Evolutionary conservation across 352 stramenopile genomes (phyloP).

Genomic region (Phytophthora lateralis): DNA sequence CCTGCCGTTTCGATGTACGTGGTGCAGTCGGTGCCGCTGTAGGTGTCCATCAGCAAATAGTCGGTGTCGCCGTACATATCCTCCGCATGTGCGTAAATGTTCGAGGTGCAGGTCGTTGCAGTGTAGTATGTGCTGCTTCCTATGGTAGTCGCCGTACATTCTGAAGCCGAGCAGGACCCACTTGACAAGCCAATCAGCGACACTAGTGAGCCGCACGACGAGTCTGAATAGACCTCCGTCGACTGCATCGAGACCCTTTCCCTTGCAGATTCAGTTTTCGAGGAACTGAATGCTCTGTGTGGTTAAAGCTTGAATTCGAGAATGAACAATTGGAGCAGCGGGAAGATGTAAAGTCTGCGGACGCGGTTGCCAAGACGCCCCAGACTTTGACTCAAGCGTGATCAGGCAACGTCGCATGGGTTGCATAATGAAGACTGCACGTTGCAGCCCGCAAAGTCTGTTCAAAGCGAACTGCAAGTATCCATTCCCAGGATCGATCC

Average conservation of each 20-base stretch:
- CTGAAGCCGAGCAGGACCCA: conserved; percentile 9
- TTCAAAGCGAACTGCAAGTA: conserved; percentile 19
- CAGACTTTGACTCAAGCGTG: conserved; percentile 19
- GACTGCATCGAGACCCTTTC: conserved; percentile 22
- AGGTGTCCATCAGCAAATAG: conserved; percentile 36
- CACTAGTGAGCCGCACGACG: conserved; percentile 25
- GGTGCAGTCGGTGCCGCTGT: conserved; percentile 24
- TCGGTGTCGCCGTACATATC: conserved; percentile 21
- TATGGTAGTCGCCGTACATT: conserved; percentile 20
- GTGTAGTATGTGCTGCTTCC: conserved; percentile 31
- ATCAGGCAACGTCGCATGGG: conserved; percentile 30
- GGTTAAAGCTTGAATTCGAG: conserved; percentile 22
- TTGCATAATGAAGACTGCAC: conserved; percentile 29
- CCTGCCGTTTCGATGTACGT: conserved; percentile 29
- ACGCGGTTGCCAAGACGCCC: conserved; percentile 3
- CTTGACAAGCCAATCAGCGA: conserved; percentile 22
- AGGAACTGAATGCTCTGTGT: conserved; percentile 2
- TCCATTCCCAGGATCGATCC: conserved; percentile 29
- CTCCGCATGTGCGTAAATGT: conserved; percentile 22
- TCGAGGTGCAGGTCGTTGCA: conserved; percentile 23
- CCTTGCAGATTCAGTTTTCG: not conserved
- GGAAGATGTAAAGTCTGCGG: conserved; percentile 6
- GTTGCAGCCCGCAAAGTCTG: conserved; percentile 4
- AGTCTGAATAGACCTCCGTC: conserved; percentile 38
- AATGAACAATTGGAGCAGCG: conserved; percentile 15